Evolutionary conservation across 176 grass and related monocot genomes (phyloP), one percentile per base, ranked within the genome.

Genomic region (Bothriochloa decipiens): DNA sequence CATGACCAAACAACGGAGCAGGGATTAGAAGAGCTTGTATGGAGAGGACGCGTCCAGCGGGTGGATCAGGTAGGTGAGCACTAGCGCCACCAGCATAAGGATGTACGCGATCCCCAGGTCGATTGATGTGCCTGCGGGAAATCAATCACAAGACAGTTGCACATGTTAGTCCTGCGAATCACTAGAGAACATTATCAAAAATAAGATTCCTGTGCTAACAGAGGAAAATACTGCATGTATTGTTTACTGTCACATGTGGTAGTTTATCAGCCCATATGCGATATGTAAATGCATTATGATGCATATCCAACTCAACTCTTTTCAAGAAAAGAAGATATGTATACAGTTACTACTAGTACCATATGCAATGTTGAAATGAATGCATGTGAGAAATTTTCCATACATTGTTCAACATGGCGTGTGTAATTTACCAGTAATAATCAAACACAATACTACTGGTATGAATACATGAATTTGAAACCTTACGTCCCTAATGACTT

Each of bases 51-150:
- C 92, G 68, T 94, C 92, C 87, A 94, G 57, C 27, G 92, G 92
- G 64, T 94, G 92, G 84, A 94, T 94, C 46, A 94, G 81, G 81
- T 94, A 94, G 85, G 92, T 94, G 77, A 94, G 89, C 85, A 94
- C 87, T 15, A 94, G 82, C 27, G 92, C 92, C 79, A 89, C 77
- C 75, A 94, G 84, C 92, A 94, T 94, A 73, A 94, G 39, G 50
- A 88, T 36, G 53, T 94, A 94, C 1, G 92, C 92, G 63, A 94
- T 91, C 45, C 92, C 89, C 65, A 87, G 92, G 80, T 94, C 92
- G 70, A 94, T 90, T 20, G 89, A 94, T 72, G 90, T 91, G 22
- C 92, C 92, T 94, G 87, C 29, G 2, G 36, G 52, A 17, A 6
- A 76, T 58, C 50, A 70, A 17, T 85, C 57, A 70, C 4, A 40